Evolutionary conservation across 345 rosid genomes (phyloP), one percentile per base, ranked within the genome.

Genomic region (Excoecaria cochinchinensis): DNA sequence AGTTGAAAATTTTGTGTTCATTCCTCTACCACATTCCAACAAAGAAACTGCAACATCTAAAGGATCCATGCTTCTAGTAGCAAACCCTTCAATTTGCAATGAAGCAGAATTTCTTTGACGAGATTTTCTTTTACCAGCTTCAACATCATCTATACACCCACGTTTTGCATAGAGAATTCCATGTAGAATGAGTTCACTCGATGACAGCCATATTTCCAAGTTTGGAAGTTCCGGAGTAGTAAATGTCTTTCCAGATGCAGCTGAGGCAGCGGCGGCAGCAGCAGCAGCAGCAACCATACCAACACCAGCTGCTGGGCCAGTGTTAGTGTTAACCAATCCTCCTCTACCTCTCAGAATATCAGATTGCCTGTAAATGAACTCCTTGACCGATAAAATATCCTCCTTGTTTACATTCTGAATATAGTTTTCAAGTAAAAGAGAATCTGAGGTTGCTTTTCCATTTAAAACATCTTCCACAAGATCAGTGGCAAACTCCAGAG

Each of bases 281-380:
- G 95, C 95, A 68, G 97, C 97, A 74, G 81, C 91, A 66, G 97
- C 96, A 60, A 88, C 92, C 96, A 89, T 90, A 69, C 97, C 95
- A 69, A 83, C 91, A 36, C 90, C 97, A 77, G 82, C 85, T 74
- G 84, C 85, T 8, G 91, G 79, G 81, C 89, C 87, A 76, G 84
- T 81, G 67, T 80, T 88, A 44, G 85, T 44, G 73, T 84, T 81
- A 47, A 83, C 85, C 76, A 79, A 70, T 64, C 92, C 97, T 65
- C 94, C 96, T 87, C 86, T 88, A 63, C 96, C 96, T 82, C 97
- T 86, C 85, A 90, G 79, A 74, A 89, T 82, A 81, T 90, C 97
- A 73, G 89, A 84, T 67, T 90, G 93, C 79, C 87, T 80, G 75
- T 79, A 80, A 63, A 92, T 85, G 82, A 92, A 92, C 67, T 92